Evolutionary conservation across 1,284 basidiomycete species (phyloP).

Genomic region (Rhizopogon hawkerae): DNA sequence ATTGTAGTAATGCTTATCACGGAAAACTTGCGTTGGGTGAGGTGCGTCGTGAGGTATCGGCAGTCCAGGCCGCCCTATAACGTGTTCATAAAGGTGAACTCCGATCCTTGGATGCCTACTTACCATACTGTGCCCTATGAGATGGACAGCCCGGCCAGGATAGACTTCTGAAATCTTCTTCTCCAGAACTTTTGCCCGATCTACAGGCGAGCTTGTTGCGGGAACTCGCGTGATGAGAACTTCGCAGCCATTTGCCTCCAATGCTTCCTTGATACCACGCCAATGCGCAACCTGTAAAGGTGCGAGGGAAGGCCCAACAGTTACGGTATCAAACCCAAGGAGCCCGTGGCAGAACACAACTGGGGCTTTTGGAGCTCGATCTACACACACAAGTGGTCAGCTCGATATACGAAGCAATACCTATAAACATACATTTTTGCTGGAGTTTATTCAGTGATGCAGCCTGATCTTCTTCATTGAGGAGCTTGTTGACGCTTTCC

Average conservation of each 20-base stretch:
- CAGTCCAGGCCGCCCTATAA: conserved; percentile 85
- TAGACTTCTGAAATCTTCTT: conserved; percentile 71
- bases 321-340: conserved; percentile 78
- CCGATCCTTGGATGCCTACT: conserved; percentile 11
- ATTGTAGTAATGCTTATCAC: conserved; percentile 89
- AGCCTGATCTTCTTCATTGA: conserved; percentile 52
- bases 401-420: neutral
- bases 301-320: conserved; percentile 63
- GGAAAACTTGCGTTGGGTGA: conserved; percentile 54
- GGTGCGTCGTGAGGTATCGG: conserved; percentile 74
- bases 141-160: conserved; percentile 75
- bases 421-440: conserved; percentile 55
- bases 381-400: conserved; percentile 27
- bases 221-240: conserved; percentile 90
- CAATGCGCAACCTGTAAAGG: conserved; percentile 86
- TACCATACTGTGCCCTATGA: conserved; percentile 92
- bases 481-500: conserved; percentile 38
- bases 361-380: conserved; percentile 71
- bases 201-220: conserved; percentile 78
- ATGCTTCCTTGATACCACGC: conserved; percentile 88
- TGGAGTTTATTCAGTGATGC: conserved; percentile 43
- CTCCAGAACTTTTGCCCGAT: conserved; percentile 83
- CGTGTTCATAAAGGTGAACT: conserved; percentile 7
- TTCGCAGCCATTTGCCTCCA: conserved; percentile 83
- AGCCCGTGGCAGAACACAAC: conserved; percentile 92